Conservation (phyloP, 257 asterid species). For the Nicotiana tabacum region DNA sequence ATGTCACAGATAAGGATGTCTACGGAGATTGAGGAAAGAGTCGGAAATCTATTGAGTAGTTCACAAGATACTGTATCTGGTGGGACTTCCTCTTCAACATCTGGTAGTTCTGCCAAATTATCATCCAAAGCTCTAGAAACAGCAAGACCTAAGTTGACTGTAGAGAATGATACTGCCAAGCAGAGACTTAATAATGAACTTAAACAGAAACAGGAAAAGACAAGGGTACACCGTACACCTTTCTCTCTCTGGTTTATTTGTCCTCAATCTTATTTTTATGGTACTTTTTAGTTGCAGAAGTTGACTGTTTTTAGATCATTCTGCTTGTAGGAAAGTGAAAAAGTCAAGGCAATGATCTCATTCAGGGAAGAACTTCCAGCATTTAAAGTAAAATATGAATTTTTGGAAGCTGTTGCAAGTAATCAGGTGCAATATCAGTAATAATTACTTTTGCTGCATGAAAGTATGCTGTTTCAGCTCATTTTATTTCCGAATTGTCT, state of each 20-base stretch:
- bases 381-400: conserved; percentile 64
- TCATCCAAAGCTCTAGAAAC: conserved; percentile 36
- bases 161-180: conserved; percentile 34
- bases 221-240: conserved; percentile 62
- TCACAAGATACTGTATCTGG: conserved; percentile 36
- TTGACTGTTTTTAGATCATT: conserved; percentile 18
- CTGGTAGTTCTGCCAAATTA: conserved; percentile 38
- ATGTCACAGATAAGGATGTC: conserved; percentile 71
- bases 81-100: conserved; percentile 35
- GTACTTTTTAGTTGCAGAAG: conserved; percentile 7
- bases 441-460: neutral
- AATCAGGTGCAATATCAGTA: conserved; percentile 50
- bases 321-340: conserved; percentile 49
- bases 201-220: conserved; percentile 72
- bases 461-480: neutral
- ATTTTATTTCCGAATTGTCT: neutral
- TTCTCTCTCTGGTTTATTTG: neutral
- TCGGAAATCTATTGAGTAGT: conserved; percentile 58
- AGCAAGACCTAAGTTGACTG: conserved; percentile 23
- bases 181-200: conserved; percentile 54
- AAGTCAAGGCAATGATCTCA: conserved; percentile 66
- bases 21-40: conserved; percentile 69
- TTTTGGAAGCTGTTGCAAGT: conserved; percentile 74
- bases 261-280: conserved; percentile 4
- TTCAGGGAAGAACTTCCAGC: conserved; percentile 92